phyloP scores from a whole-genome alignment of 2,329 filamentous ascomycete species.

The Alternaria longipes region DNA sequence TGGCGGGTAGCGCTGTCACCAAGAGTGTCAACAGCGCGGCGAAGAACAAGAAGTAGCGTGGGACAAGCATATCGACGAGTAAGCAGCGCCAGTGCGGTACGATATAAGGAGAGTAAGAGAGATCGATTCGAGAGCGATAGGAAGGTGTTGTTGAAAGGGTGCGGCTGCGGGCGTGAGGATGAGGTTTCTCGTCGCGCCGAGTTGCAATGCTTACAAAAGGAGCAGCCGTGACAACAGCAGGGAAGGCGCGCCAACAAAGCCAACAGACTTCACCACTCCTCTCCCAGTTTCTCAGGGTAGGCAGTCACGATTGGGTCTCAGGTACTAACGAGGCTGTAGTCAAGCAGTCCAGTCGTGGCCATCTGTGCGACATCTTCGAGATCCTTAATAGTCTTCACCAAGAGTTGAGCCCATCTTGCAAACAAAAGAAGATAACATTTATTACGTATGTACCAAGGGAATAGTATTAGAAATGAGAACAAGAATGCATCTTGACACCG shows the following conservation, averaged over 20 bases:
- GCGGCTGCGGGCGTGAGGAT: neutral
- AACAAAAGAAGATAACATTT: neutral
- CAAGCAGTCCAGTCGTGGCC: neutral
- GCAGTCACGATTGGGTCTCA: neutral
- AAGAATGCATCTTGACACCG: neutral
- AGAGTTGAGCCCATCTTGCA: neutral
- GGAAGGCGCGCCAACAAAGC: neutral
- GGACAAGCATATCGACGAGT: conserved; percentile 4
- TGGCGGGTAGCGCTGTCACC: neutral
- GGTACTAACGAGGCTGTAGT: neutral
- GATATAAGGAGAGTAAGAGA: neutral
- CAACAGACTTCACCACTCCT: neutral
- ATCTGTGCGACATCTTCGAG: neutral
- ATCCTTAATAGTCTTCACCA: neutral
- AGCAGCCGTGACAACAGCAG: conserved; percentile 6
- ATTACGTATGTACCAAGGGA: neutral
- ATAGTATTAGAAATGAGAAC: neutral
- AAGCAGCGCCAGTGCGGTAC: neutral
- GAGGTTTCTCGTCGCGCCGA: neutral
- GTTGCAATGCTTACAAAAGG: neutral
- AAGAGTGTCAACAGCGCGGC: conserved; percentile 7
- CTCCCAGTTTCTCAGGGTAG: neutral
- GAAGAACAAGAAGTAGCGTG: neutral
- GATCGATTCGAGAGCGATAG: neutral
- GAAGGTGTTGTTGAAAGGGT: neutral